phyloP scores from a whole-genome alignment of 306 rosid species.

The Herpetospermum pedunculosum region DNA sequence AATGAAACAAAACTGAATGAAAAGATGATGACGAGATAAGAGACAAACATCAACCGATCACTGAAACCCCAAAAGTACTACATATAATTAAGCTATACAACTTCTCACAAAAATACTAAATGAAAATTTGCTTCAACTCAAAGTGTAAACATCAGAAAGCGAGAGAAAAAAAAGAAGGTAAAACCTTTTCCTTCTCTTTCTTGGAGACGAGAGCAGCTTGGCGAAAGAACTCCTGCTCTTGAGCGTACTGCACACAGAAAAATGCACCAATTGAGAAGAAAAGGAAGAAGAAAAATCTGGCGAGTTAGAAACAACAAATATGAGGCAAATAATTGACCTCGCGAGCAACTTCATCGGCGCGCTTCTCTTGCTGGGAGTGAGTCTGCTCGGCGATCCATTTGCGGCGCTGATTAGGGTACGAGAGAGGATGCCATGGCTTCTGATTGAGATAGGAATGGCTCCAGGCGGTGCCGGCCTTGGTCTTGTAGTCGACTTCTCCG shows the following conservation, averaged over 20 bases:
- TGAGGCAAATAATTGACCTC: conserved; percentile 29
- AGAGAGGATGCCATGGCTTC: conserved; percentile 98
- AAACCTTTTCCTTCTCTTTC: conserved; percentile 85
- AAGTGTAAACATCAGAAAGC: neutral
- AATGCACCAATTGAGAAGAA: neutral
- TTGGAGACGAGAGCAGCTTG: conserved; percentile 66
- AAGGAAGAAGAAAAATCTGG: neutral
- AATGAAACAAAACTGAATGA: neutral
- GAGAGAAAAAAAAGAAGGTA: neutral
- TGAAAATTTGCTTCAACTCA: neutral
- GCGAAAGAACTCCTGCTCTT: conserved; percentile 92
- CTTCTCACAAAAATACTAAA: neutral
- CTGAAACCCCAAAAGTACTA: neutral
- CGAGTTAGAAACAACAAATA: neutral
- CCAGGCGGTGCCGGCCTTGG: conserved; percentile 88
- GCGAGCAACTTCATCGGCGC: conserved; percentile 73
- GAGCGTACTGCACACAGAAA: conserved; percentile 44
- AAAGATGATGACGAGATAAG: neutral
- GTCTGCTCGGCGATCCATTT: conserved; percentile 98
- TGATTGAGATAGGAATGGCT: conserved; percentile 87
- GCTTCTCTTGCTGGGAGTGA: conserved; percentile 52
- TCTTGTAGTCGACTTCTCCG: conserved; percentile 75
- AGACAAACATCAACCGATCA: neutral
- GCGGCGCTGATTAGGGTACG: conserved; percentile 95
- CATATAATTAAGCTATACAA: neutral